Evolutionary conservation across 2,329 filamentous ascomycete species (phyloP).

Genomic region (Aureobasidium melanogenum): DNA sequence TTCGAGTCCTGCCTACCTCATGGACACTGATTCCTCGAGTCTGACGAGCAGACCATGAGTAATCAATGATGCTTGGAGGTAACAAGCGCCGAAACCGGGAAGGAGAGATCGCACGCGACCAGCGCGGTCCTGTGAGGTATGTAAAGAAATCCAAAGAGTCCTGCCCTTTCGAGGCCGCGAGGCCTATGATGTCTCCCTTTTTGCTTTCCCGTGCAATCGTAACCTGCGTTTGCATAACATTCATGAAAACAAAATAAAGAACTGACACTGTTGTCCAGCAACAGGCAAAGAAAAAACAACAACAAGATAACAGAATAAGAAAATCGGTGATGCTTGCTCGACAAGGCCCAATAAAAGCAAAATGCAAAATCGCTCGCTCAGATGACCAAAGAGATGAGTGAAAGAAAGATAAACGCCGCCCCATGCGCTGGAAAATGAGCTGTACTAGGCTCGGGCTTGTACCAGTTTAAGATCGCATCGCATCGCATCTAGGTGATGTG

Average conservation of each 20-base stretch:
- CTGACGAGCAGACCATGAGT: neutral
- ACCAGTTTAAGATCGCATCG: slow-evolving; percentile 7
- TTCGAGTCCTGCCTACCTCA: neutral
- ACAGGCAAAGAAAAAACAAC: neutral
- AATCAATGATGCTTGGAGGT: neutral
- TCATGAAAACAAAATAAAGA: slow-evolving; percentile 6
- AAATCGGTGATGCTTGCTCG: slow-evolving; percentile 5
- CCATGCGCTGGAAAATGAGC: neutral
- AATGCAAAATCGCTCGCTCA: slow-evolving; percentile 11
- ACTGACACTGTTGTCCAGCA: neutral
- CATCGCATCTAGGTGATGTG: slow-evolving; percentile 7
- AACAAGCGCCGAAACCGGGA: neutral
- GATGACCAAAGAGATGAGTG: neutral
- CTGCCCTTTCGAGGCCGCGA: slow-evolving; percentile 8
- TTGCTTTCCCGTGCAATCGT: slow-evolving; percentile 10
- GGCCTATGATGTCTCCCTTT: slow-evolving; percentile 2
- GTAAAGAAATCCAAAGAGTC: slow-evolving; percentile 1
- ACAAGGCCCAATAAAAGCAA: slow-evolving; percentile 7
- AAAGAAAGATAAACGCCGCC: slow-evolving; percentile 4
- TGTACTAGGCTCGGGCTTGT: neutral
- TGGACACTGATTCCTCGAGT: neutral
- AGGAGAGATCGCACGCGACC: neutral
- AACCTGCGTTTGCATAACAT: slow-evolving; percentile 11
- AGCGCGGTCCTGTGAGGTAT: neutral
- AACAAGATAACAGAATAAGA: neutral